Percentiles rank a stretch among this genome's conserved stretches.
These are phyloP conservation scores for Candida oleophila DNA, from an alignment of 805 yeast genomes.

Conservation along the genomic window DNA sequence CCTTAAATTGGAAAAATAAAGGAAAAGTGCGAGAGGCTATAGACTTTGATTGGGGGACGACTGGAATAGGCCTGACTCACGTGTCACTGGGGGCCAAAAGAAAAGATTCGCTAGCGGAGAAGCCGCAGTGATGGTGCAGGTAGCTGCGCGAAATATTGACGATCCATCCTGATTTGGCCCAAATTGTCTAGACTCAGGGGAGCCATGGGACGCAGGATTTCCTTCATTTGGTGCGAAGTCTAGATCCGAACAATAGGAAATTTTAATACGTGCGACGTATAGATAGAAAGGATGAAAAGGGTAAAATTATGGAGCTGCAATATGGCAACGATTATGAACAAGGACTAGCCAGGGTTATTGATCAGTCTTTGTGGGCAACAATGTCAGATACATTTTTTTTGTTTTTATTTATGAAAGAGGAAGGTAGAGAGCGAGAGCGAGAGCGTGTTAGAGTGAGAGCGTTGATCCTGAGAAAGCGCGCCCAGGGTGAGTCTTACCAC, in stretches of 20 bases:
- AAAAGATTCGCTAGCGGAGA: too few species aligned
- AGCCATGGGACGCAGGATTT: background rate
- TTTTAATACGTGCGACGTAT: background rate
- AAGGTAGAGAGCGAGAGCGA: background rate
- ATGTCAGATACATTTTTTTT: too few species aligned
- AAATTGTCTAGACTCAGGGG: conserved; percentile 1
- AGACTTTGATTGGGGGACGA: background rate
- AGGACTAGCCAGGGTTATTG: background rate
- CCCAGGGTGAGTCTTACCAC: too few species aligned
- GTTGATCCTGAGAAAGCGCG: too few species aligned
- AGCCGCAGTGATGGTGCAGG: background rate
- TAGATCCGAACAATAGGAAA: background rate
- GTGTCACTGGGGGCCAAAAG: too few species aligned
- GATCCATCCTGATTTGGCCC: conserved; percentile 1
- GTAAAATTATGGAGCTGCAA: background rate
- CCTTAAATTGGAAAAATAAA: too few species aligned
- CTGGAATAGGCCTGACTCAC: background rate
- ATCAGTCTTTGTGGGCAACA: too few species aligned
- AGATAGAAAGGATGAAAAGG: background rate
- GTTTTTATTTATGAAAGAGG: background rate
- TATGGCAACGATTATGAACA: background rate
- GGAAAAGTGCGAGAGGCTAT: background rate
- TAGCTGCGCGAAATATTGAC: background rate
- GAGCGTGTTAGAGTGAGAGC: too few species aligned
- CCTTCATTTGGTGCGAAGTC: background rate